phyloP scores from a whole-genome alignment of 352 stramenopile genomes.

The Globisporangium irregulare region DNA sequence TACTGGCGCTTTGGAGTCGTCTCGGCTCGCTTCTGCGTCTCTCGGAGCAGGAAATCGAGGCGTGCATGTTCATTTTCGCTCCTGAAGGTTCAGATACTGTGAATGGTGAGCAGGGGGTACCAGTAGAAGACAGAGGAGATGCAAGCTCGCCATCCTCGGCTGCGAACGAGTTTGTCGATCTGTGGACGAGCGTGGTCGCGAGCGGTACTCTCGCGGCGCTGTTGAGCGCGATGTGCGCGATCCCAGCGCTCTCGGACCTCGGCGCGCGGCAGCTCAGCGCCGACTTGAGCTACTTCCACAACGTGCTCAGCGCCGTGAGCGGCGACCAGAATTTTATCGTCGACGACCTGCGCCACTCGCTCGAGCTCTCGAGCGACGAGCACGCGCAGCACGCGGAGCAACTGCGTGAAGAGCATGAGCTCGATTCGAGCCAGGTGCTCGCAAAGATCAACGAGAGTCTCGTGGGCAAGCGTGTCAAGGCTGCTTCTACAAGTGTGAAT shows the following conservation, averaged over 20 bases:
- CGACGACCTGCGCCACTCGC: slow-evolving; percentile 39
- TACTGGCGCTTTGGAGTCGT: slow-evolving; percentile 46
- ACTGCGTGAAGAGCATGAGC: slow-evolving; percentile 25
- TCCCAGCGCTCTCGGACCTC: slow-evolving; percentile 55
- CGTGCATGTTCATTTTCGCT: slow-evolving; percentile 47
- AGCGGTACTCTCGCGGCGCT: slow-evolving; percentile 61
- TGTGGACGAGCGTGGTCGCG: slow-evolving; percentile 67
- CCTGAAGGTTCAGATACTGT: slow-evolving; percentile 7
- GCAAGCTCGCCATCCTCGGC: not conserved
- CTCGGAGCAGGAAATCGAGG: slow-evolving; percentile 33
- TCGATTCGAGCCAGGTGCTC: slow-evolving; percentile 29
- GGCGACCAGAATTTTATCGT: slow-evolving; percentile 53
- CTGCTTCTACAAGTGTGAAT: not conserved
- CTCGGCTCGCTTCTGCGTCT: slow-evolving; percentile 50
- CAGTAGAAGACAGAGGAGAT: slow-evolving; percentile 15
- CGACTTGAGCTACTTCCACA: slow-evolving; percentile 79
- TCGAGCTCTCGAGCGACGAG: slow-evolving; percentile 32
- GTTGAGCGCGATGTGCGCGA: slow-evolving; percentile 48
- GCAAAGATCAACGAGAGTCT: slow-evolving; percentile 50
- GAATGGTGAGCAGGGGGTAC: slow-evolving; percentile 7
- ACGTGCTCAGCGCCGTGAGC: slow-evolving; percentile 72
- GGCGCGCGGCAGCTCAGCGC: slow-evolving; percentile 59
- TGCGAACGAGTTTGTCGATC: slow-evolving; percentile 67
- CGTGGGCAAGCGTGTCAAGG: slow-evolving; percentile 25
- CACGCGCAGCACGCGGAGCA: slow-evolving; percentile 34